Evolutionary conservation across 345 rosid genomes (phyloP).

Genomic region (Hevea brasiliensis): DNA sequence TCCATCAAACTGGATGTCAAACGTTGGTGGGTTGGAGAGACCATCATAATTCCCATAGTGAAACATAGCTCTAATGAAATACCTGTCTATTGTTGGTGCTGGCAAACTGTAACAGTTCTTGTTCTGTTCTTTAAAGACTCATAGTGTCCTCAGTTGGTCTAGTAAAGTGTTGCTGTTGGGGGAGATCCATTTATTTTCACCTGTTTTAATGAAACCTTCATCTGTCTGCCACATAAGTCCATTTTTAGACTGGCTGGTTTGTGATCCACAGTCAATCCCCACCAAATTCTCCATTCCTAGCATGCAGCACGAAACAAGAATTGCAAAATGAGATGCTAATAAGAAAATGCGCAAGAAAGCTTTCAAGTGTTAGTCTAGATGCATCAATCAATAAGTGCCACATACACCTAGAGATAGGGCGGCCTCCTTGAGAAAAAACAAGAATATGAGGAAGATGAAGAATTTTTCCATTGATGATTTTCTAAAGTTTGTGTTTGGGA

Average conservation of each 20-base stretch:
- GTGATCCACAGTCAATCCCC: neutral
- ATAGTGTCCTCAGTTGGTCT: neutral
- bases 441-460: neutral
- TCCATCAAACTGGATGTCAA: neutral
- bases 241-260: neutral
- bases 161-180: neutral
- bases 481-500: neutral
- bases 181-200: neutral
- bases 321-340: neutral
- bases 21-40: neutral
- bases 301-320: neutral
- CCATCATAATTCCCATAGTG: neutral
- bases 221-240: neutral
- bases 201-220: neutral
- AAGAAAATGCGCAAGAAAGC: too few relatives aligned
- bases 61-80: neutral
- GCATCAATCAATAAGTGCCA: neutral
- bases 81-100: neutral
- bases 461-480: neutral
- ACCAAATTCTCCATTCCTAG: neutral
- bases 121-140: neutral
- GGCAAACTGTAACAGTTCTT: constrained; percentile 1
- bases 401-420: neutral
- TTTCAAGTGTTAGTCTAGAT: too few relatives aligned
- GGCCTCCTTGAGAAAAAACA: neutral